Percentiles rank a stretch among this genome's conserved stretches.
Conservation (phyloP, 2,329 filamentous ascomycete genomes). For the Botrytis hyacinthi region DNA sequence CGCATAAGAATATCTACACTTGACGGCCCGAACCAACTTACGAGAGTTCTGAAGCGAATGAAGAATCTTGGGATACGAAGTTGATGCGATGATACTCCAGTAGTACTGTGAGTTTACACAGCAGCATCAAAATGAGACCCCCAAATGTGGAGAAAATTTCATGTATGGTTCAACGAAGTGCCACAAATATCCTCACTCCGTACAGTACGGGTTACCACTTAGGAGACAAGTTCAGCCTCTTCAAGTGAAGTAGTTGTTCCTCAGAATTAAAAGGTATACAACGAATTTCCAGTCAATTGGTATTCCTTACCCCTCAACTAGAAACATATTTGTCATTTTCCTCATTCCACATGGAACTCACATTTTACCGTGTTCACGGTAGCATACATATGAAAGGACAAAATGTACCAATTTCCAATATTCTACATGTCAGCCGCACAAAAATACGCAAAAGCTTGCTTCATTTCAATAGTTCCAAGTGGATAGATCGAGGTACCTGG, state of each 20-base stretch:
- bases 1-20: neutral
- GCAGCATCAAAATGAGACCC: conserved; percentile 2
- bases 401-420: neutral
- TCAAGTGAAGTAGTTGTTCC: neutral
- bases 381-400: neutral
- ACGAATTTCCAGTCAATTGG: neutral
- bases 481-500: neutral
- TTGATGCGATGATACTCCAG: conserved; percentile 10
- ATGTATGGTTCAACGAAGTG: conserved; percentile 11
- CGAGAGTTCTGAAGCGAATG: neutral
- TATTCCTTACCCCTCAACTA: neutral
- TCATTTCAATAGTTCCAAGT: conserved; percentile 19
- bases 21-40: neutral
- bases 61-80: conserved; percentile 1
- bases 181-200: neutral
- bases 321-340: neutral
- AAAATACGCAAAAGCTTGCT: conserved; percentile 1
- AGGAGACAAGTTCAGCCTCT: neutral
- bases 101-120: neutral
- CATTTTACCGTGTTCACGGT: neutral
- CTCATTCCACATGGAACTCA: neutral
- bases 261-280: no score
- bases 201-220: neutral
- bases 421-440: conserved; percentile 3
- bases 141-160: neutral